Evolutionary conservation across 148 eudicot species (phyloP), one percentile per base, ranked within the genome.

Genomic region (Fagopyrum esculentum): DNA sequence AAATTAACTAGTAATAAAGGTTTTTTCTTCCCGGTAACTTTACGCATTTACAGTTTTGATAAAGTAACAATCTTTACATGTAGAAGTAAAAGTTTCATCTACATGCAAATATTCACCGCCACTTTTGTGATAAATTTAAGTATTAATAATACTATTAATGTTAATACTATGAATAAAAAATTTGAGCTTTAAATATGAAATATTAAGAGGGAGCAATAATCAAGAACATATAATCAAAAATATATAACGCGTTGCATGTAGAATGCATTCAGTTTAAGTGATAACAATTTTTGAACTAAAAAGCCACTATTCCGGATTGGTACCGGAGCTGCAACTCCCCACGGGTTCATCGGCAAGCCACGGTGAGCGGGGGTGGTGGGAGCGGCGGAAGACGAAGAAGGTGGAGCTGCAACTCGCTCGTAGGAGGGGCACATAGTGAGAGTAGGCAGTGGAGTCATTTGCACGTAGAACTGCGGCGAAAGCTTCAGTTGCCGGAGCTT

Each of bases 401-500:
- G 46, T 46, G 55, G 51, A n/a, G 74, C 74, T 16, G 54, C 52
- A 44, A 89, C 93, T 52, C 94, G 87, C 84, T 90, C 94, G 64
- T 91, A 90, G 0, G 94, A 90, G 5, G 93, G 89, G 86, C 93
- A 89, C 89, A 89, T 89, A 76, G 93, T 89, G 72, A 89, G 88
- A 9, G 91, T 88, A 22, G 94, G 88, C 6, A 91, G 91, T 5
- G 94, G 94, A 17, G 91, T 79, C 94, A 90, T 90, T 22, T 90
- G 91, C 91, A 86, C 86, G 81, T 90, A 88, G 68, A 90, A 86
- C 74, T 86, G 91, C 22, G 94, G 90, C 50, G 94, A 88, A 45
- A 90, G 60, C 54, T 90, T 90, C 6, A 88, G 78, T 6, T 89
- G 83, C 46, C 94, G 51, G n/a, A 90, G 81, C 59, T 90, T 90